Percentiles rank a stretch among this genome's conserved stretches.
These are phyloP conservation scores for Clathrus columnatus DNA, from an alignment of 768 basidiomycete species.

Conservation along the genomic window DNA sequence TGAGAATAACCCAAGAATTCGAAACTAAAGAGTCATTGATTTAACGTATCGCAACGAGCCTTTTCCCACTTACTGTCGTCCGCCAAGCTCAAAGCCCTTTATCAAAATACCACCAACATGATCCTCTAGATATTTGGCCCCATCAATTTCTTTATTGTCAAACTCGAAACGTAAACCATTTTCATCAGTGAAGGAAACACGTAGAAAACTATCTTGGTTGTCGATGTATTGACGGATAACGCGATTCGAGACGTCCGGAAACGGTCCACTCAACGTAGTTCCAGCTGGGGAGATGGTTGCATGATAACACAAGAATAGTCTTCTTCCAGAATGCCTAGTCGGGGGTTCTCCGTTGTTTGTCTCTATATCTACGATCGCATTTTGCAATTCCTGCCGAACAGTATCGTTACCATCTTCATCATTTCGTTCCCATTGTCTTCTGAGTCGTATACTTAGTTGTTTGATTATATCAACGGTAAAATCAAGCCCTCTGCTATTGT, in stretches of 20 bases:
- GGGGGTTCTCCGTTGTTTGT: too few relatives aligned
- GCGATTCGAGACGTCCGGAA: constrained; percentile 51
- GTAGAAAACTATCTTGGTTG: constrained; percentile 47
- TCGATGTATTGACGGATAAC: constrained; percentile 44
- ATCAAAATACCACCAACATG: constrained; percentile 39
- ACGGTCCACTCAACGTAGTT: constrained; percentile 44
- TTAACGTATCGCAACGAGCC: not conserved
- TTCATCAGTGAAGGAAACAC: constrained; percentile 57
- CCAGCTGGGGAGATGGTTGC: constrained; percentile 47
- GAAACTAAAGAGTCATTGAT: constrained; percentile 28
- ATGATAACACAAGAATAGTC: constrained; percentile 36
- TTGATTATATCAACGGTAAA: too few relatives aligned
- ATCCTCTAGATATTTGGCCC: constrained; percentile 36
- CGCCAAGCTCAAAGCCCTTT: constrained; percentile 42
- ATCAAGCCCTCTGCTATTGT: too few relatives aligned
- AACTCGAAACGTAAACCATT: constrained; percentile 41
- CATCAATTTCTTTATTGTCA: constrained; percentile 45
- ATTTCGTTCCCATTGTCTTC: too few relatives aligned
- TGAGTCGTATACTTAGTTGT: too few relatives aligned
- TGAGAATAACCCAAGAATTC: constrained; percentile 64
- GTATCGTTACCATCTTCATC: too few relatives aligned
- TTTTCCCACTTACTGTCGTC: constrained; percentile 21
- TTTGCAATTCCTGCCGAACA: too few relatives aligned
- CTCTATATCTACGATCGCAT: too few relatives aligned
- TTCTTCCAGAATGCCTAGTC: not conserved